Conservation (phyloP, 139 green algal species). For the Chlorella sp. region DNA sequence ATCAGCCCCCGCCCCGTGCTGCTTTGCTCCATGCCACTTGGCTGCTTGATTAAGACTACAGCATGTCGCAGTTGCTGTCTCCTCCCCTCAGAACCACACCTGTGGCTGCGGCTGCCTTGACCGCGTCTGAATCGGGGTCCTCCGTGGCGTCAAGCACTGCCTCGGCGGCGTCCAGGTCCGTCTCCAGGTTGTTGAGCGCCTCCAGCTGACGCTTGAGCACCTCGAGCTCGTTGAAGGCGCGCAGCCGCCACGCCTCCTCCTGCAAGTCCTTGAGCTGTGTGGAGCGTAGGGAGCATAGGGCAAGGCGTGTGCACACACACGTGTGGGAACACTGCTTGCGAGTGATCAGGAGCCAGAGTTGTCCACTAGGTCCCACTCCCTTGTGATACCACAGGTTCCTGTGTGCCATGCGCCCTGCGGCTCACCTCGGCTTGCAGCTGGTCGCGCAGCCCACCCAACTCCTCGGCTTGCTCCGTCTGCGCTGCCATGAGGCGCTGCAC, state of each 20-base stretch:
- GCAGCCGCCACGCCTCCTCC: constrained; percentile 32
- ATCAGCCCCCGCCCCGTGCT: too few relatives aligned
- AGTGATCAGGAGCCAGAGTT: neutral
- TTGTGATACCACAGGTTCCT: neutral
- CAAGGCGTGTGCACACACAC: neutral
- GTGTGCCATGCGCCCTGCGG: too few relatives aligned
- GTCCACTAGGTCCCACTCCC: neutral
- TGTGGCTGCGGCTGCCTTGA: too few relatives aligned
- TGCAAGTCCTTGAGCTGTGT: constrained; percentile 29
- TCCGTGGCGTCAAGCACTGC: constrained; percentile 23
- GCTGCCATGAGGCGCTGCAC: constrained; percentile 26
- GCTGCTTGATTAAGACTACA: too few relatives aligned
- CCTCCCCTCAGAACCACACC: too few relatives aligned
- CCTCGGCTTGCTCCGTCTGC: constrained; percentile 13
- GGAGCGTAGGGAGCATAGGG: neutral
- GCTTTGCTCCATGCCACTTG: too few relatives aligned
- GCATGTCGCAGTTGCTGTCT: too few relatives aligned
- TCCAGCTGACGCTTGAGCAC: constrained; percentile 25
- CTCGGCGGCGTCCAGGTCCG: constrained; percentile 28
- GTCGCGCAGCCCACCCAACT: constrained; percentile 29
- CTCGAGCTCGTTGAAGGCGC: constrained; percentile 34
- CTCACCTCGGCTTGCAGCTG: constrained; percentile 26
- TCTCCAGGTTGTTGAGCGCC: constrained; percentile 24
- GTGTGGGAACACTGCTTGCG: neutral
- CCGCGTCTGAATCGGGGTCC: too few relatives aligned